Evolutionary conservation across 1,284 basidiomycete species (phyloP).

Genomic region (Fomitopsis pinicola): DNA sequence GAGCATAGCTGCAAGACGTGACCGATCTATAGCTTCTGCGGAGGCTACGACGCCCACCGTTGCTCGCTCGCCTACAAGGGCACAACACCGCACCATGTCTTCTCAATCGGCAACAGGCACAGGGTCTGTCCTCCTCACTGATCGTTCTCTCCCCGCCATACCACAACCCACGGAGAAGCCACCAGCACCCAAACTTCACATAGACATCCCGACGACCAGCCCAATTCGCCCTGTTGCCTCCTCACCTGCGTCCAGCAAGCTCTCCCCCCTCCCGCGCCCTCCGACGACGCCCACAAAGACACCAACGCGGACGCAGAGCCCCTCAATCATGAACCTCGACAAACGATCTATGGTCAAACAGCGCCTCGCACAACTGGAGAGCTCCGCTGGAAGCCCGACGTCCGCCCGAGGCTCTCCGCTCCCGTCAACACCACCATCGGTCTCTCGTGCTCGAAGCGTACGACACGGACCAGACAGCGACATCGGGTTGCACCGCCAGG

Average conservation of each 20-base stretch:
- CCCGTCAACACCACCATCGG: conserved; percentile 1
- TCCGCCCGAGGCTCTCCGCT: conserved; percentile 3
- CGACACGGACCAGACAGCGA: not conserved
- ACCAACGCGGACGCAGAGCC: conserved; percentile 33
- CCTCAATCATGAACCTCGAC: conserved; percentile 50
- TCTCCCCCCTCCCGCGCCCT: conserved; percentile 17
- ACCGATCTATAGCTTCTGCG: not conserved
- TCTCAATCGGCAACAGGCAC: not conserved
- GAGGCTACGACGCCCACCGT: not conserved
- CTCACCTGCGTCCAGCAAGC: conserved; percentile 1
- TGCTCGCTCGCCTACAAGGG: not conserved
- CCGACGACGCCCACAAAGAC: conserved; percentile 14
- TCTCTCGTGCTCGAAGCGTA: not conserved
- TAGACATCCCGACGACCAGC: conserved; percentile 14
- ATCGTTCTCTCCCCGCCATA: conserved; percentile 31
- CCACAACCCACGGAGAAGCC: conserved; percentile 12
- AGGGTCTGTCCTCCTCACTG: not conserved
- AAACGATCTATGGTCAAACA: conserved; percentile 47
- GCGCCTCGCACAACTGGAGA: conserved; percentile 43
- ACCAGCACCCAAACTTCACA: conserved; percentile 13
- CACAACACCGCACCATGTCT: not conserved
- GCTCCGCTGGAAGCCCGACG: conserved; percentile 11
- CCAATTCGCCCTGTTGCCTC: not conserved
- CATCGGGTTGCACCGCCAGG: conserved; percentile 12
- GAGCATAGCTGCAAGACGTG: not conserved